Evolutionary conservation across 495 filamentous ascomycete genomes (phyloP), one percentile per base, ranked within the genome.

Genomic region (Xylaria bambusicola): DNA sequence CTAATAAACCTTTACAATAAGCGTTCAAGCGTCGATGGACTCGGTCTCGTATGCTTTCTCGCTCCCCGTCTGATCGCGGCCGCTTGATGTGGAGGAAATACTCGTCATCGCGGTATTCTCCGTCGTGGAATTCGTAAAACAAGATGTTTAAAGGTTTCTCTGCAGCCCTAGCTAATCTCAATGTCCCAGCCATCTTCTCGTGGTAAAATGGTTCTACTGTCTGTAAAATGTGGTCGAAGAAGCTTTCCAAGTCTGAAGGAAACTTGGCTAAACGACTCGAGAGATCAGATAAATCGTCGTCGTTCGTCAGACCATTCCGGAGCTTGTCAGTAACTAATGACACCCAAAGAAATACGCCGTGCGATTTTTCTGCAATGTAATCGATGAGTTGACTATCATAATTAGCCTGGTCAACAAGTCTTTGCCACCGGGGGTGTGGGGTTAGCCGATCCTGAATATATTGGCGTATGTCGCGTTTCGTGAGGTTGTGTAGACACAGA

Each of bases 271-370:
- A 58, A 18, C 63, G 65, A 36, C 47, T 24, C 27, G 53, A 56
- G 20, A 75, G 57, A 15, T 64, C 60, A 0, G 6, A 17, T 15
- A 64, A 36, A 1, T 46, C 46, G 50, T 75, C 73, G 6, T 55
- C 24, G 29, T 70, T 65, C 3, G 36, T 50, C n/a, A 72, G 45
- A 2, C 67, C 71, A 4, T 58, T 35, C 0, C 48, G 55, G 0
- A 73, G 50, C 3, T 51, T 55, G 17, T 36, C 45, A 1, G 61
- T 50, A 9, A 73, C 69, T 0, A 73, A 49, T 21, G 69, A 58
- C 2, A 75, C 70, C 77, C 78, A 79, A 13, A 77, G 65, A 52
- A 78, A 79, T 0, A 79, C 76, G 6, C 77, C 77, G 12, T 65
- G 33, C 2, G 77, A 66, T 51, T 58, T 71, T 2, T 62, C n/a